phyloP scores from a whole-genome alignment of 2,329 filamentous ascomycete species.

The Nemania sp. region DNA sequence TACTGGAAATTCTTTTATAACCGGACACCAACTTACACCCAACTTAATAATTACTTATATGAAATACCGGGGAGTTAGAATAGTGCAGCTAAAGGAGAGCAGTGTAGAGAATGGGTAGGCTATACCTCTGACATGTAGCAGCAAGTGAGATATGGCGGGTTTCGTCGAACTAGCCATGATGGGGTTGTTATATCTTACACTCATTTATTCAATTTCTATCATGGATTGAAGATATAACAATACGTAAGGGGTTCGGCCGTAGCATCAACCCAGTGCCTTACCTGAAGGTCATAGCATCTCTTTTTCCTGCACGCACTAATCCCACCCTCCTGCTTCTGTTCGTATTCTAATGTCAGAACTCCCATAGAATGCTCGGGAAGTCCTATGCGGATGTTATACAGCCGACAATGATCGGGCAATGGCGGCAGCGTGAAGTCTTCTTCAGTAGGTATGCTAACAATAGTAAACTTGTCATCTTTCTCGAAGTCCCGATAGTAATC shows the following conservation, averaged over 20 bases:
- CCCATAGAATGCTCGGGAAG: constrained; percentile 35
- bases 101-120: too few species aligned
- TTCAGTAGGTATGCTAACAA: constrained; percentile 28
- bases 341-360: constrained; percentile 29
- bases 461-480: constrained; percentile 29
- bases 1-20: too few species aligned
- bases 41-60: too few species aligned
- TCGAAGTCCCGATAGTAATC: constrained; percentile 25
- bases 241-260: not conserved
- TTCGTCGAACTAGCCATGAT: too few species aligned
- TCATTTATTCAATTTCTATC: too few species aligned
- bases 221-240: not conserved
- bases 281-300: constrained; percentile 31
- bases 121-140: too few species aligned
- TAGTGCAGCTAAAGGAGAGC: too few species aligned
- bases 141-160: too few species aligned
- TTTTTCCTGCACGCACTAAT: constrained; percentile 6
- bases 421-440: constrained; percentile 27
- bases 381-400: constrained; percentile 31
- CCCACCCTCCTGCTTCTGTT: constrained; percentile 15
- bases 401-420: constrained; percentile 33
- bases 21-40: too few species aligned
- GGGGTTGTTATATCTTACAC: too few species aligned
- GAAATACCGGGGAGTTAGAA: too few species aligned
- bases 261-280: constrained; percentile 21